Percentiles rank a stretch among this genome's conserved stretches.
phyloP scores from a whole-genome alignment of 78 protist species.

The Dictyostelium brefeldianum region DNA sequence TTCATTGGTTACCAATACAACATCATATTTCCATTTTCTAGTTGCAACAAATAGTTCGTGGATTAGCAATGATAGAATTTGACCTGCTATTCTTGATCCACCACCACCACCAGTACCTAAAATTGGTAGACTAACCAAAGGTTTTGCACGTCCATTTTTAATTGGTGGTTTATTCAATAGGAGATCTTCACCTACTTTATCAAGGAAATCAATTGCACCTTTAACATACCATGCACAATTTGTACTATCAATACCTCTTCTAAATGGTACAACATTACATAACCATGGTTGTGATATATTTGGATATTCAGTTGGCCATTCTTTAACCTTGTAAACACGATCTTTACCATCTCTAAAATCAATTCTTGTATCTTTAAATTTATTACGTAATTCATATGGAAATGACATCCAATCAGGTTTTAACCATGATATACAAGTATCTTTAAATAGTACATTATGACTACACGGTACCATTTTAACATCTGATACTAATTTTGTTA shows the following conservation, averaged over 20 bases:
- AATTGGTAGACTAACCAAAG: constrained; percentile 81
- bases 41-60: constrained; percentile 59
- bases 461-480: constrained; percentile 71
- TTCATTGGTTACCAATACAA: constrained; percentile 74
- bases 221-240: constrained; percentile 47
- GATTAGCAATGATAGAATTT: constrained; percentile 47
- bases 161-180: constrained; percentile 19
- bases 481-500: constrained; percentile 57
- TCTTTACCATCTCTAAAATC: background rate
- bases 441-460: background rate
- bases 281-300: constrained; percentile 75
- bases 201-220: constrained; percentile 62
- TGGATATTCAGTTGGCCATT: constrained; percentile 76
- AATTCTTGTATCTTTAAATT: background rate
- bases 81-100: constrained; percentile 63
- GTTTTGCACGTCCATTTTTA: constrained; percentile 59
- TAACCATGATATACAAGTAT: constrained; percentile 12
- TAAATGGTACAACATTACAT: constrained; percentile 52
- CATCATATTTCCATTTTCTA: constrained; percentile 76
- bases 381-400: background rate
- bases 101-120: constrained; percentile 89
- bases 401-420: constrained; percentile 42
- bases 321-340: constrained; percentile 39
- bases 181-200: constrained; percentile 48
- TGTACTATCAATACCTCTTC: background rate